A percentile compares a stretch with the other conserved stretches of the same genome.
These are phyloP conservation scores for Pestalotiopsis fici DNA, from an alignment of 2,329 filamentous ascomycete species.

Conservation along the genomic window DNA sequence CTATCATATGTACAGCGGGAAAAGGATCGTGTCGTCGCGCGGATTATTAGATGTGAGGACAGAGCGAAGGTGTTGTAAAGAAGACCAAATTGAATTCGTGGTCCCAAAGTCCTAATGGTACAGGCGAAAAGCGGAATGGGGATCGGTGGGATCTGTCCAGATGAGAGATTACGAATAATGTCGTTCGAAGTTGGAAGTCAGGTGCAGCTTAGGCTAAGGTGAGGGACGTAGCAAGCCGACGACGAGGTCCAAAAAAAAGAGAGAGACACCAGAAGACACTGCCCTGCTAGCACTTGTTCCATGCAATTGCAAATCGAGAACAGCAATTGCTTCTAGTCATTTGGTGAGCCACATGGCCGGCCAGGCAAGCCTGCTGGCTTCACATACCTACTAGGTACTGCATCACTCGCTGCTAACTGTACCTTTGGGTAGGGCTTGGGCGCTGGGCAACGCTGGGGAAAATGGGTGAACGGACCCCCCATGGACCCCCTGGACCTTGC, in stretches of 20 bases:
- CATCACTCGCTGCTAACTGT: background rate
- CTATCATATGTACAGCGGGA: background rate
- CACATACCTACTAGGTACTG: background rate
- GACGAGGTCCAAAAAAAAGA: background rate
- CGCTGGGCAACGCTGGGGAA: background rate
- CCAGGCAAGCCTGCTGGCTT: too few species aligned
- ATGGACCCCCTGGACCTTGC: too few species aligned
- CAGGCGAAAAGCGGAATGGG: background rate
- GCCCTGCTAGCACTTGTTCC: background rate
- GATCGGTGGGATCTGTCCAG: background rate
- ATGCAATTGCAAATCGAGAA: background rate
- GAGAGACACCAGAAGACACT: background rate
- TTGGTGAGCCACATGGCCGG: background rate
- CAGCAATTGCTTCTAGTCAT: background rate
- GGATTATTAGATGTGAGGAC: background rate
- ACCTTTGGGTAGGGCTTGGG: background rate
- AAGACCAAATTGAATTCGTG: background rate
- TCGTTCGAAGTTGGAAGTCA: background rate
- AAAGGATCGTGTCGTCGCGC: background rate
- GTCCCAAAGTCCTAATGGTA: background rate
- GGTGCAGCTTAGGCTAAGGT: background rate
- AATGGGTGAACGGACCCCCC: slow-evolving; percentile 1
- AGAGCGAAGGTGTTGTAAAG: background rate
- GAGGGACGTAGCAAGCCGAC: background rate
- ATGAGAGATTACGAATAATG: background rate